Evolutionary conservation across 768 basidiomycete genomes (phyloP).

Genomic region (Inosperma sp.): DNA sequence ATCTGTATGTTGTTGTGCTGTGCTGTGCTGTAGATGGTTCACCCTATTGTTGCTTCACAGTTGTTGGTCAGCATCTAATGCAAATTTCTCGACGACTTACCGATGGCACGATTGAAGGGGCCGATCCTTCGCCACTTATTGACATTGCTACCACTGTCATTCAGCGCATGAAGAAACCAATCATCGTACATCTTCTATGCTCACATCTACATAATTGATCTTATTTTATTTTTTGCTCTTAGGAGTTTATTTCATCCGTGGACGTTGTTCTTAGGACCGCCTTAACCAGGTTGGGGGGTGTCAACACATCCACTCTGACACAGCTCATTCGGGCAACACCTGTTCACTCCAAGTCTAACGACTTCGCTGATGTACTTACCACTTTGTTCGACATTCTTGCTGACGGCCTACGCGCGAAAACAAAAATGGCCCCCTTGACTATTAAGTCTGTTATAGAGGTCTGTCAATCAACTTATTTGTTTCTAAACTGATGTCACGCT

Average conservation of each 20-base stretch:
- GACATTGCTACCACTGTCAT: constrained; percentile 47
- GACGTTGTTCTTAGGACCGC: constrained; percentile 57
- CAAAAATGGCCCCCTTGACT: constrained; percentile 45
- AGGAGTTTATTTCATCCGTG: constrained; percentile 54
- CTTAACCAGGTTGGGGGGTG: constrained; percentile 45
- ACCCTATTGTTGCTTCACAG: constrained; percentile 30
- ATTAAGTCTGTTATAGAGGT: constrained; percentile 55
- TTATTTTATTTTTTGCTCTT: constrained; percentile 20
- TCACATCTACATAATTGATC: constrained; percentile 1
- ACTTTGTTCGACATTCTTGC: constrained; percentile 48
- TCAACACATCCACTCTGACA: constrained; percentile 40
- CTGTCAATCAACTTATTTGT: constrained; percentile 8
- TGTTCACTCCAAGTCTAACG: constrained; percentile 35
- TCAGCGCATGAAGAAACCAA: constrained; percentile 54
- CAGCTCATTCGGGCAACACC: constrained; percentile 44
- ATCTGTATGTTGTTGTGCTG: constrained; percentile 39
- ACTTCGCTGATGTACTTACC: constrained; percentile 31
- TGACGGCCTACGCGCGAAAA: constrained; percentile 52
- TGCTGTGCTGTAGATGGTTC: not conserved
- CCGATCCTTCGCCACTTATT: constrained; percentile 57
- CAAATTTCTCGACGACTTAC: constrained; percentile 53
- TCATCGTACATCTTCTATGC: constrained; percentile 40
- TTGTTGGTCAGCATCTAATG: constrained; percentile 50
- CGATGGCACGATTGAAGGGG: constrained; percentile 44
- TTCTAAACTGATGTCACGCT: constrained; percentile 8